Evolutionary conservation across 2,329 filamentous ascomycete species (phyloP).

Genomic region (Epichloe elymi): DNA sequence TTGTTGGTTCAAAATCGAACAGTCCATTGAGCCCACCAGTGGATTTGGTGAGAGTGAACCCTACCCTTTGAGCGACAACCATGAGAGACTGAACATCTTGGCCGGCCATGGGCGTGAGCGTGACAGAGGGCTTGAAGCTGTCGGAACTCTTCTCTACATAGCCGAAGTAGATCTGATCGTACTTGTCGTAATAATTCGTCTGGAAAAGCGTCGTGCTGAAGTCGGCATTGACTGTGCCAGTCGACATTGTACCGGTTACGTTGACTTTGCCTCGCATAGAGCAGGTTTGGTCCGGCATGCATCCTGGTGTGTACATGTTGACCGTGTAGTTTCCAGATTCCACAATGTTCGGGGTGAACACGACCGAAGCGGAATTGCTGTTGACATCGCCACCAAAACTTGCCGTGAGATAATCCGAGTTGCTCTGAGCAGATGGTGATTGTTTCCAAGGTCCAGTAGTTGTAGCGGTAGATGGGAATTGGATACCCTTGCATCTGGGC

Average conservation of each 20-base stretch:
- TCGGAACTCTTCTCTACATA: conserved; percentile 62
- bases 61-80: conserved; percentile 79
- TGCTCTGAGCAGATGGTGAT: conserved; percentile 54
- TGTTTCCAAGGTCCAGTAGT: conserved; percentile 61
- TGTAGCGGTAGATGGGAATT: conserved; percentile 50
- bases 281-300: conserved; percentile 67
- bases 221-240: conserved; percentile 29
- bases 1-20: conserved; percentile 68
- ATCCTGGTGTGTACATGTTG: conserved; percentile 86
- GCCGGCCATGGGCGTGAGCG: conserved; percentile 53
- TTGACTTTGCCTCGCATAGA: conserved; percentile 65
- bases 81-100: conserved; percentile 51
- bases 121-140: conserved; percentile 69
- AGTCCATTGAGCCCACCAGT: conserved; percentile 77
- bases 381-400: conserved; percentile 42
- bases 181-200: conserved; percentile 94
- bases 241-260: conserved; percentile 59
- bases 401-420: conserved; percentile 64
- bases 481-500: conserved; percentile 57
- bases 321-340: conserved; percentile 88
- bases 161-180: conserved; percentile 81
- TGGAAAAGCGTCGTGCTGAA: conserved; percentile 60
- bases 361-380: conserved; percentile 51
- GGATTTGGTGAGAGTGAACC: conserved; percentile 60
- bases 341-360: conserved; percentile 72